Base-by-base conservation (phyloP, 306 rosid genomes). In the Ochetophila trinervis region DNA sequence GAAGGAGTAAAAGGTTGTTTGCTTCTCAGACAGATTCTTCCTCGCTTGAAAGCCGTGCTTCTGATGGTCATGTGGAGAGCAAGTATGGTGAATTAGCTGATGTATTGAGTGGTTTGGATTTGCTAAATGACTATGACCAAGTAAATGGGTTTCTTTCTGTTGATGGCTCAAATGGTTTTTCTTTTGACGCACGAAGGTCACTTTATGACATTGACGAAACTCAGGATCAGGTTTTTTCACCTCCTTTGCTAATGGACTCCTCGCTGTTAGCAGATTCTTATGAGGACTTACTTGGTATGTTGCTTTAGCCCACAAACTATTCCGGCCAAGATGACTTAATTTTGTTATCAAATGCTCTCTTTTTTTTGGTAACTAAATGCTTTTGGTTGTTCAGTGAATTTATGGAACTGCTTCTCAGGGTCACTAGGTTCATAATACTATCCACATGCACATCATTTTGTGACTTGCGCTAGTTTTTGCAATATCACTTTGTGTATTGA, bases 281-380 rank as follows among this genome's bases (percentile, higher is more conserved):
- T 55, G 99, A 94, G 72, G 99, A 93, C 70, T 84, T 94, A 62
- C 91, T 90, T 57, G 99, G 99, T 94, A 86, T 68, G 96, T 79
- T 76, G 59, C 61, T 42, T 67, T 72, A 50, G 66, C 55, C 51
- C 64, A 20, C 74, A 17, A 59, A 35, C 57, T 75, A 45, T 73
- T 66, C 13, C 50, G 45, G 40, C 59, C 56, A 53, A 32, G 63
- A 23, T 59, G 54, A 37, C 56, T 37, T 20, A 4, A 51, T 62
- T 48, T 40, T 59, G 3, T 36, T 51, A 49, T 17, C 68, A 57
- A 59, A 68, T 67, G 67, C 63, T 58, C n/a, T n/a, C n/a, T n/a
- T n/a, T n/a, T n/a, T n/a, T n/a, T n/a, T n/a, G n/a, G n/a, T n/a
- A n/a, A n/a, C n/a, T 71, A 57, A 59, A 68, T 67, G 67, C 63